These are phyloP conservation scores for Penicillium coffeae DNA, from an alignment of 495 filamentous ascomycete genomes.

Conservation along the genomic window DNA sequence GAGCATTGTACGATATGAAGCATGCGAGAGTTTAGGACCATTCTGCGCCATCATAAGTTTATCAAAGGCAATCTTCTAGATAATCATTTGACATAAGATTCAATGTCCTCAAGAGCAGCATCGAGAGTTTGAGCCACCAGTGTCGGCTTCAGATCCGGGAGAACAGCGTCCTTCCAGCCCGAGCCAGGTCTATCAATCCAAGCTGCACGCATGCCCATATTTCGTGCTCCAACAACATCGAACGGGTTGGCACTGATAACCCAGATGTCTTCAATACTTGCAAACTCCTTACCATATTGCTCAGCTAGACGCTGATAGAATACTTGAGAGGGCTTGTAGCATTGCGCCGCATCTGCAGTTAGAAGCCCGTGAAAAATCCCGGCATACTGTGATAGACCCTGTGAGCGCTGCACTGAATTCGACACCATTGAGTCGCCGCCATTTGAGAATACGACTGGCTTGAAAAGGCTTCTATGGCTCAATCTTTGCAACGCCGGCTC, in stretches of 20 bases:
- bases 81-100: too few relatives aligned
- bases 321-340: slow-evolving; percentile 67
- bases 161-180: slow-evolving; percentile 38
- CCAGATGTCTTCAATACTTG: slow-evolving; percentile 56
- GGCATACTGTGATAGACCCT: slow-evolving; percentile 49
- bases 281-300: slow-evolving; percentile 46
- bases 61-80: too few relatives aligned
- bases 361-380: slow-evolving; percentile 53
- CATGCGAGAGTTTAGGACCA: too few relatives aligned
- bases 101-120: too few relatives aligned
- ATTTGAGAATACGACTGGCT: slow-evolving; percentile 71
- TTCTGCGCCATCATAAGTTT: too few relatives aligned
- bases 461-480: slow-evolving; percentile 33
- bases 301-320: slow-evolving; percentile 58
- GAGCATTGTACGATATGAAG: too few relatives aligned
- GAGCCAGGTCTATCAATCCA: slow-evolving; percentile 63
- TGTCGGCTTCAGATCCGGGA: slow-evolving; percentile 2
- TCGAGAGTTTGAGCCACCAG: too few relatives aligned
- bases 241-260: slow-evolving; percentile 77
- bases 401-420: slow-evolving; percentile 53
- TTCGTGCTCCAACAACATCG: slow-evolving; percentile 56
- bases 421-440: slow-evolving; percentile 63
- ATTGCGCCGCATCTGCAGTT: slow-evolving; percentile 55
- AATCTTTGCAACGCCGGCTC: slow-evolving; percentile 45
- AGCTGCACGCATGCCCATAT: slow-evolving; percentile 51